phyloP scores from a whole-genome alignment of 2,329 filamentous ascomycete species.

The Periglandula ipomoeae region DNA sequence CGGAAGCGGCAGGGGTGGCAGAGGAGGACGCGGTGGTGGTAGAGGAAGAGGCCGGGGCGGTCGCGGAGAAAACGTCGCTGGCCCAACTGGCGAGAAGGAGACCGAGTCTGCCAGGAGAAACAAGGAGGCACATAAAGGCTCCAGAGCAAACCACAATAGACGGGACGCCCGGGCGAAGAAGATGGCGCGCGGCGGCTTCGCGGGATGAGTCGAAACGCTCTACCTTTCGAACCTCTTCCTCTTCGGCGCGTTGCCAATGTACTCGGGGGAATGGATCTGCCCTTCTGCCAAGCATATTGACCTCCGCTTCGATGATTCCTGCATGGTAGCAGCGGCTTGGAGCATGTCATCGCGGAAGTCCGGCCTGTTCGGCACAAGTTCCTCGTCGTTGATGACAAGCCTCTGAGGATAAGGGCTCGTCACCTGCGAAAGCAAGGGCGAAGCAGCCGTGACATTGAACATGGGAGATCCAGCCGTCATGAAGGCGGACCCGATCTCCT shows the following conservation, averaged over 20 bases:
- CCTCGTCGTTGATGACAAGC: slow-evolving; percentile 23
- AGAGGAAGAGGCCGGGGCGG: slow-evolving; percentile 33
- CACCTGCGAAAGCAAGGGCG: slow-evolving; percentile 18
- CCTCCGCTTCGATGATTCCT: background rate
- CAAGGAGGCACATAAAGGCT: slow-evolving; percentile 77
- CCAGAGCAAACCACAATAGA: slow-evolving; percentile 78
- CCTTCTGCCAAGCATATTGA: slow-evolving; percentile 11
- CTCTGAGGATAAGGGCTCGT: slow-evolving; percentile 30
- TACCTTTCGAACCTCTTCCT: slow-evolving; percentile 12
- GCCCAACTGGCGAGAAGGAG: slow-evolving; percentile 57
- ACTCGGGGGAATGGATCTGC: slow-evolving; percentile 1
- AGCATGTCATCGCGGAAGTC: background rate
- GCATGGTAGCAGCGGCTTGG: background rate
- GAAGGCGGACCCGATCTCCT: slow-evolving; percentile 26
- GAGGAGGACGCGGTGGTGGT: slow-evolving; percentile 29
- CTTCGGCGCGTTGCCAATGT: slow-evolving; percentile 7
- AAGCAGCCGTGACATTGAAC: slow-evolving; percentile 20
- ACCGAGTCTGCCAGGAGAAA: slow-evolving; percentile 61
- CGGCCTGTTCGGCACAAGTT: slow-evolving; percentile 8
- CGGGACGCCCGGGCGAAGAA: slow-evolving; percentile 60
- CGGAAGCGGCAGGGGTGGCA: slow-evolving; percentile 20
- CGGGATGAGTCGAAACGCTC: slow-evolving; percentile 18
- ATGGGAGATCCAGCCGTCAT: slow-evolving; percentile 16
- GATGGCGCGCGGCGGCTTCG: slow-evolving; percentile 45
- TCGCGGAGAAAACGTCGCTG: slow-evolving; percentile 52